Conservation (phyloP, 768 basidiomycete genomes). For the Hemileccinum rubropunctum region DNA sequence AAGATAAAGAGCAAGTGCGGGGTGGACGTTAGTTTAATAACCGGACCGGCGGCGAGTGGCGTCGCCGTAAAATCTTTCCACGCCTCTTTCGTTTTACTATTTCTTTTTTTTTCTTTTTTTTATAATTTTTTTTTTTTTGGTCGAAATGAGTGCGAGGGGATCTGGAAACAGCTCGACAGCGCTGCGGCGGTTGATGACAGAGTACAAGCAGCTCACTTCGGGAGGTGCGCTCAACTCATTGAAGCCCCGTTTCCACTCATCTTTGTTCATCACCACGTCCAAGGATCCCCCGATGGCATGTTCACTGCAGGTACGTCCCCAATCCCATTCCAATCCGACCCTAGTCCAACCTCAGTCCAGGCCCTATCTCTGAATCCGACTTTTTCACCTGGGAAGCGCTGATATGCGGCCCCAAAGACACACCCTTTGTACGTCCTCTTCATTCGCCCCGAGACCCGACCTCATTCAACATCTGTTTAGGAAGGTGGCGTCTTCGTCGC, state of each 20-base stretch:
- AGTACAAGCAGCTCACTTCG: constrained; percentile 83
- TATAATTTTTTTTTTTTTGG: background rate
- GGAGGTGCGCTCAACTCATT: constrained; percentile 46
- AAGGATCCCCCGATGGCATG: constrained; percentile 91
- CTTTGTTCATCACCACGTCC: background rate
- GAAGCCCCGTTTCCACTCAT: background rate
- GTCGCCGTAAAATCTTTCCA: background rate
- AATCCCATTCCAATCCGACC: background rate
- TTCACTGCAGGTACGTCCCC: constrained; percentile 79
- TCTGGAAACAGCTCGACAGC: constrained; percentile 62
- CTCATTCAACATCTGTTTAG: constrained; percentile 34
- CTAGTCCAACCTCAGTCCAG: constrained; percentile 35
- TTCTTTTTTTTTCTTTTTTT: too few species aligned
- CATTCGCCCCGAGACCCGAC: background rate
- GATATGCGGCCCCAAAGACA: constrained; percentile 91
- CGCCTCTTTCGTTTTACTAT: too few species aligned
- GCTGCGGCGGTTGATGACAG: constrained; percentile 85
- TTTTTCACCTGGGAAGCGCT: constrained; percentile 97
- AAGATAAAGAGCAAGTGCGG: background rate
- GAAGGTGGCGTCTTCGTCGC: constrained; percentile 96
- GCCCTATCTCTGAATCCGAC: constrained; percentile 87
- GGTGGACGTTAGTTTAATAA: background rate
- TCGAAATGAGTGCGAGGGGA: constrained; percentile 51
- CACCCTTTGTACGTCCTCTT: constrained; percentile 72
- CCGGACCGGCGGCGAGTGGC: background rate